Percentiles rank a stretch among this genome's conserved stretches.
Conservation (phyloP, 73 alveolate species). For the Diophrys appendiculata region DNA sequence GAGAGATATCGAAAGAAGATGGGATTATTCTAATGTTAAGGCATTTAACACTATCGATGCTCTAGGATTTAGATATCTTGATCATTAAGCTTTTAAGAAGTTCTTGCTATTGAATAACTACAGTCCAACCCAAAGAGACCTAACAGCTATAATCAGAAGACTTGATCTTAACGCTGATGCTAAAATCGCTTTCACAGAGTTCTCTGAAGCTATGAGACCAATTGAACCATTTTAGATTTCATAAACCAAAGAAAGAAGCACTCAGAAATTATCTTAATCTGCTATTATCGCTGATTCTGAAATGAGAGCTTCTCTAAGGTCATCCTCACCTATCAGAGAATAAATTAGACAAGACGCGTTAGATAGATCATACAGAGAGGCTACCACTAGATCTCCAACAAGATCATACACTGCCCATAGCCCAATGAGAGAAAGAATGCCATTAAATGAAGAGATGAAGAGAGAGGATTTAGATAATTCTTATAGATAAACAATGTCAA, state of each 20-base stretch:
- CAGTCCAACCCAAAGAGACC: constrained; percentile 46
- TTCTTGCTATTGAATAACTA: constrained; percentile 43
- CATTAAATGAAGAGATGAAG: background rate
- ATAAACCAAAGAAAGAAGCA: background rate
- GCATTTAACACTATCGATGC: constrained; percentile 45
- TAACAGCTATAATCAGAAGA: constrained; percentile 53
- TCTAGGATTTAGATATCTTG: constrained; percentile 24
- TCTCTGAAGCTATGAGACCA: constrained; percentile 54
- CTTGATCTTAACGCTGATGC: constrained; percentile 62
- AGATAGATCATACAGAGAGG: background rate
- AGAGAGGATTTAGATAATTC: background rate
- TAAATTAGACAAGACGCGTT: background rate
- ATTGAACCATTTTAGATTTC: background rate
- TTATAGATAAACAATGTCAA: background rate
- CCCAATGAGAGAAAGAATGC: background rate
- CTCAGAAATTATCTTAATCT: background rate
- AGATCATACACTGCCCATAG: too few relatives aligned
- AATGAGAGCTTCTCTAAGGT: background rate
- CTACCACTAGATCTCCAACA: background rate
- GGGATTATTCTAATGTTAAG: background rate
- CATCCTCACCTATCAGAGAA: background rate
- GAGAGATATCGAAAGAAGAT: background rate
- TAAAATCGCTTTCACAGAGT: constrained; percentile 41
- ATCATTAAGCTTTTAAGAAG: constrained; percentile 24
- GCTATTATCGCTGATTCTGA: background rate